phyloP scores from a whole-genome alignment of 192 early-diverging fungal genomes.

The Linnemannia hyalina region DNA sequence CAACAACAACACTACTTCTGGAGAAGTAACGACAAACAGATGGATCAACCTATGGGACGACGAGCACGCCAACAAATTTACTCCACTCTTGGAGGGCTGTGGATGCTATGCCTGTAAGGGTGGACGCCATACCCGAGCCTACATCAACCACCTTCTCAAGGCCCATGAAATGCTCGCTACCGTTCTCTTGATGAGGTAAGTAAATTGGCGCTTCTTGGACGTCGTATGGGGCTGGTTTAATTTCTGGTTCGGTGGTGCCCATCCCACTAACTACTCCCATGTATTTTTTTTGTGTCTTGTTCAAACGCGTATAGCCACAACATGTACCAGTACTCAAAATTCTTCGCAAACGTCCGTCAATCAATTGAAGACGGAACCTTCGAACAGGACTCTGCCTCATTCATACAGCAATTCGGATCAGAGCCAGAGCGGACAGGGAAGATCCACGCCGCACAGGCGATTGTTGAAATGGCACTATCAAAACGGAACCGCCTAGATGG shows the following conservation, averaged over 20 bases:
- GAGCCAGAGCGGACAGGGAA: constrained; percentile 43
- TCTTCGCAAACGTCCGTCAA: constrained; percentile 46
- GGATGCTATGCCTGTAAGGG: constrained; percentile 74
- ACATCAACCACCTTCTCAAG: constrained; percentile 79
- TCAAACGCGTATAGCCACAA: constrained; percentile 36
- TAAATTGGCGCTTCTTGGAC: background rate
- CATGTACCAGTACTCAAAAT: constrained; percentile 53
- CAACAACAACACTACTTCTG: background rate
- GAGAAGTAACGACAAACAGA: constrained; percentile 13
- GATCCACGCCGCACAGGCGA: constrained; percentile 31
- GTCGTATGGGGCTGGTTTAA: background rate
- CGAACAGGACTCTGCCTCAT: constrained; percentile 19
- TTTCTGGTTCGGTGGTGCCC: background rate
- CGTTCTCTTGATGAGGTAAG: constrained; percentile 77
- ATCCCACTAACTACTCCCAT: background rate
- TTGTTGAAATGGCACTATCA: constrained; percentile 27
- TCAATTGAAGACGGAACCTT: constrained; percentile 48
- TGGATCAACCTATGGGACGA: constrained; percentile 71
- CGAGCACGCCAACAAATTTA: constrained; percentile 68
- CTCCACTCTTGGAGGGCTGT: constrained; percentile 72
- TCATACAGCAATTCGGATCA: constrained; percentile 24
- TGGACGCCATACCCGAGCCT: constrained; percentile 74
- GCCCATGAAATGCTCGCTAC: constrained; percentile 85
- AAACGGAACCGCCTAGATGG: constrained; percentile 30
- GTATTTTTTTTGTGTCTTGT: background rate